Conservation (phyloP, 768 basidiomycete genomes). For the Pluteus cervinus region DNA sequence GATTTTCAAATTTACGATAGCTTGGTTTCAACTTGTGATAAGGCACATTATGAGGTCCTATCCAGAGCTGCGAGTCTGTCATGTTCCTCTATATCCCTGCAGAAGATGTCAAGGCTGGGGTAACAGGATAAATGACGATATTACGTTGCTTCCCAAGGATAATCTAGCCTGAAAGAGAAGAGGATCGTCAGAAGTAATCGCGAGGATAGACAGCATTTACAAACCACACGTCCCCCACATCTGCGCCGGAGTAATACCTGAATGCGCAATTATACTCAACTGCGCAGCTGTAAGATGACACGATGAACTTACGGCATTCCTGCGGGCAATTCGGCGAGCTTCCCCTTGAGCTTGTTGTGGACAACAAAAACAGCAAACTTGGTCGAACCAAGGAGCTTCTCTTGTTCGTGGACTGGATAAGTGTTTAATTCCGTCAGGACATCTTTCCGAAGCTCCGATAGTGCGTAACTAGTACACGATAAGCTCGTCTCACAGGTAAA, state of each 20-base stretch:
- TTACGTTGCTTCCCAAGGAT: slow-evolving; percentile 77
- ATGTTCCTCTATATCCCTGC: slow-evolving; percentile 73
- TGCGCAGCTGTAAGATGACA: not conserved
- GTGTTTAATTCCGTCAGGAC: slow-evolving; percentile 63
- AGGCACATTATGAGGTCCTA: slow-evolving; percentile 12
- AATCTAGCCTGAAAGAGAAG: slow-evolving; percentile 54
- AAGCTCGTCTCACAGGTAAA: not conserved
- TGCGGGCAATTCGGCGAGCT: slow-evolving; percentile 67
- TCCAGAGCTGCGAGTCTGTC: slow-evolving; percentile 53
- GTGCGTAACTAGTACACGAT: slow-evolving; percentile 61
- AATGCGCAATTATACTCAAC: not conserved
- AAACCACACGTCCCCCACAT: slow-evolving; percentile 69
- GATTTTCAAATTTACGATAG: no score
- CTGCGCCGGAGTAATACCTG: slow-evolving; percentile 80
- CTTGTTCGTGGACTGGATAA: slow-evolving; percentile 68
- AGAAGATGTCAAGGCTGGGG: not conserved
- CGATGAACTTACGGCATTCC: slow-evolving; percentile 48
- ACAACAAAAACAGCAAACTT: slow-evolving; percentile 92
- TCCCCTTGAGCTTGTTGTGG: slow-evolving; percentile 88
- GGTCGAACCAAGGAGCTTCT: slow-evolving; percentile 58
- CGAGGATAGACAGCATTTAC: slow-evolving; percentile 17
- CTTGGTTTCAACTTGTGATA: slow-evolving; percentile 18
- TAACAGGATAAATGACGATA: slow-evolving; percentile 15
- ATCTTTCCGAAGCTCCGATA: slow-evolving; percentile 86
- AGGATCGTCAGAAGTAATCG: not conserved